These are phyloP conservation scores for Phytophthora ramorum DNA, from an alignment of 352 stramenopile species.

Conservation along the genomic window DNA sequence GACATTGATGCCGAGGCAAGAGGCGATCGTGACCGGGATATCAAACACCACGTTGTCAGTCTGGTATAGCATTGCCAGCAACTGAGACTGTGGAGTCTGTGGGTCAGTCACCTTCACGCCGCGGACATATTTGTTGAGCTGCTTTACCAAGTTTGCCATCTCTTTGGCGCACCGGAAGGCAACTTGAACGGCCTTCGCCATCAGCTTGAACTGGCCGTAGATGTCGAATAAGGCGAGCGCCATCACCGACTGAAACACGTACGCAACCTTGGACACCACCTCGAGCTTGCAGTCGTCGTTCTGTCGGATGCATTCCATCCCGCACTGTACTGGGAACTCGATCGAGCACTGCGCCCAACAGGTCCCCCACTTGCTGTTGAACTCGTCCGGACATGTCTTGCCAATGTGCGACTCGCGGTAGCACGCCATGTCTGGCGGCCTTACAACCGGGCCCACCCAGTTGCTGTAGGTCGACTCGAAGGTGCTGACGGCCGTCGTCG, in stretches of 20 bases:
- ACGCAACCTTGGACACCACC: constrained; percentile 38
- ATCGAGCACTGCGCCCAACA: constrained; percentile 56
- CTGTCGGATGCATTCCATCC: constrained; percentile 52
- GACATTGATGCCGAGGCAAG: constrained; percentile 33
- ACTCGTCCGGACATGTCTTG: constrained; percentile 28
- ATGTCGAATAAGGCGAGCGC: constrained; percentile 35
- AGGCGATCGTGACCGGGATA: constrained; percentile 40
- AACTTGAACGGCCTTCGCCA: constrained; percentile 7
- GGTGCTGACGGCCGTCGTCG: constrained; percentile 12
- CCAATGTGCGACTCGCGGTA: constrained; percentile 37
- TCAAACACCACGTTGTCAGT: constrained; percentile 44
- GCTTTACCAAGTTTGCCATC: constrained; percentile 30
- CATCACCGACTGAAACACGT: constrained; percentile 35
- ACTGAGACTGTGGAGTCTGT: constrained; percentile 32
- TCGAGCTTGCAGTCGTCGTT: constrained; percentile 44
- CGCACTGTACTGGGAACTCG: constrained; percentile 53
- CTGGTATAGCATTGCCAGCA: constrained; percentile 40
- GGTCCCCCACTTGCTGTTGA: constrained; percentile 41
- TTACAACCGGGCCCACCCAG: constrained; percentile 21
- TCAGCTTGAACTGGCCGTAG: constrained; percentile 32
- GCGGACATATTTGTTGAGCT: constrained; percentile 33
- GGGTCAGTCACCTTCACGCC: constrained; percentile 28
- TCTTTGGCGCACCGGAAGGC: constrained; percentile 35
- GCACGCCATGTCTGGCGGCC: constrained; percentile 26
- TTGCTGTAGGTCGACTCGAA: constrained; percentile 20